These are phyloP conservation scores for Turritis glabra DNA, from an alignment of 345 rosid genomes.

Conservation along the genomic window DNA sequence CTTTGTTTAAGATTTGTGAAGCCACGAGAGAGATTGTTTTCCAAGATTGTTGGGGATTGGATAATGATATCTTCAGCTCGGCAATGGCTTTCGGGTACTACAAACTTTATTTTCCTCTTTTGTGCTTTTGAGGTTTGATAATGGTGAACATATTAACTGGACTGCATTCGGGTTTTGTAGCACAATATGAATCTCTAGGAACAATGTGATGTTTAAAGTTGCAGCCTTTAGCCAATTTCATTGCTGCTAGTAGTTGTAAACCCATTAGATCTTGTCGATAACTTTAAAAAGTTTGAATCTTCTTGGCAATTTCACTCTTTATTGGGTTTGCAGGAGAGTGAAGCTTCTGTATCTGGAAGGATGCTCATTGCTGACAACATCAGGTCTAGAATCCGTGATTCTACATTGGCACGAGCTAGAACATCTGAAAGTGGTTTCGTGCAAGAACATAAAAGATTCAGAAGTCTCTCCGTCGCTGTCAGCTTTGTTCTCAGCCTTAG, in stretches of 20 bases:
- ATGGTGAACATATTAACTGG: neutral
- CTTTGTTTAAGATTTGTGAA: conserved; percentile 71
- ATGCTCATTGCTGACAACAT: conserved; percentile 76
- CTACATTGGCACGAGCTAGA: conserved; percentile 75
- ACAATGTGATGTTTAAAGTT: conserved; percentile 6
- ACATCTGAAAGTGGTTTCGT: conserved; percentile 61
- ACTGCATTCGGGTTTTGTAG: neutral
- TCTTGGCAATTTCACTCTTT: neutral
- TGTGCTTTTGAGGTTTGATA: neutral
- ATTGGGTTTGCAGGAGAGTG: conserved; percentile 62
- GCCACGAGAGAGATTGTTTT: conserved; percentile 68
- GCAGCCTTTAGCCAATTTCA: conserved; percentile 4
- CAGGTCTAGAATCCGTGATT: conserved; percentile 71
- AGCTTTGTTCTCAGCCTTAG: conserved; percentile 63
- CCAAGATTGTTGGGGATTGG: conserved; percentile 95
- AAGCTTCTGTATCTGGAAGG: conserved; percentile 73
- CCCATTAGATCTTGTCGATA: neutral
- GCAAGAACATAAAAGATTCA: conserved; percentile 72
- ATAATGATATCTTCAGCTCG: conserved; percentile 62
- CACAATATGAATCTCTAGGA: neutral
- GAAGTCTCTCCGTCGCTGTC: conserved; percentile 75
- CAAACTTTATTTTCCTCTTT: neutral
- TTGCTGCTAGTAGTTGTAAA: neutral
- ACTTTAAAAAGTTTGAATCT: neutral
- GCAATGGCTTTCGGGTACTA: conserved; percentile 69